Base-by-base conservation (phyloP, 2,329 filamentous ascomycete species). In the Aspergillus sp. region DNA sequence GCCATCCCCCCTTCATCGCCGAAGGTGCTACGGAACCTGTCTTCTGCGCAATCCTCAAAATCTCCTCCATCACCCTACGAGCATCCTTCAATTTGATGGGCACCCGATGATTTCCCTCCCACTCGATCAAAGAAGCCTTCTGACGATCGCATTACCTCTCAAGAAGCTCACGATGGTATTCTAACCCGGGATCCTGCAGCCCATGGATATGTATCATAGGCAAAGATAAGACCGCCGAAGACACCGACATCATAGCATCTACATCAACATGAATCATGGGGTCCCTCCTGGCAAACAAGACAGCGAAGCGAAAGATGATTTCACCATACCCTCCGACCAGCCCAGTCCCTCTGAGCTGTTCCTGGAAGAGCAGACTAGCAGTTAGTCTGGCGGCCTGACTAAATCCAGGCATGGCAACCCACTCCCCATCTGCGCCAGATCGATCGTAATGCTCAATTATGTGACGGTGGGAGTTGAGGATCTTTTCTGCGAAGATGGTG, bases 21-120 rank as follows among this genome's bases (percentile, higher is more conserved):
- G 28, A 12, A 30, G 9, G 28, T 30, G 1, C 28, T 10, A 30
- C 9, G 28, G 9, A 12, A 9, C 19, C 43, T 8, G 12, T 47
- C 12, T 47, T 13, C 21, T 21, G 19, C 17, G 43, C 43, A 10
- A 13, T 10, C 10, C 3, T 21, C 8, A 9, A 19, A 23, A 25
- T 8, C 21, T 21, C 4, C 10, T 47, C n/a, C 3, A 47, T 12
- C 9, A 47, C 19, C 3, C 28, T 12, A n/a, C 10, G 13, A 7
- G 92, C 88, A 73, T 92, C 89, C 32, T 74, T 77, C 23, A 77
- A 80, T 78, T 89, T 91, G 60, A 93, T 82, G 1, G 90, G 89
- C 52, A 93, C 79, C 7, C 90, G 78, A 72, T 94, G 90, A 1
- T 81, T 82, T 0, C 89, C 90, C 58, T 90, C 84, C 90, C 90